Evolutionary conservation across 2,329 filamentous ascomycete genomes (phyloP).

Genomic region (Elsinoe perseae): DNA sequence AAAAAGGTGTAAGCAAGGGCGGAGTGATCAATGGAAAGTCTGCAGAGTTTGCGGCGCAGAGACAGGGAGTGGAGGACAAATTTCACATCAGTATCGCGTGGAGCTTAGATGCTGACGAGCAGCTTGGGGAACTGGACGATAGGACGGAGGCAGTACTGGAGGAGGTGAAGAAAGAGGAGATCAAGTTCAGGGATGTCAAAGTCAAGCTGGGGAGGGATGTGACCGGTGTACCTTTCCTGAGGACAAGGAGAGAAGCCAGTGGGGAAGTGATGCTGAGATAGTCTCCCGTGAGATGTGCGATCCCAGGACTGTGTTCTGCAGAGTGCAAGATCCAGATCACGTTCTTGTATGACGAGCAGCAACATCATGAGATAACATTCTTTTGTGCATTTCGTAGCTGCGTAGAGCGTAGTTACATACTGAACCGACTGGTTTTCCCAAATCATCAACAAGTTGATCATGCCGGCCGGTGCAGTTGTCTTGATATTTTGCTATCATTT

Average conservation of each 20-base stretch:
- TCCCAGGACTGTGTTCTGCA: neutral
- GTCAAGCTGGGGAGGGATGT: conserved; percentile 40
- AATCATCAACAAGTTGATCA: neutral
- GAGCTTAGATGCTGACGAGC: conserved; percentile 47
- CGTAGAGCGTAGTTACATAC: conserved; percentile 13
- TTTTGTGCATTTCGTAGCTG: conserved; percentile 15
- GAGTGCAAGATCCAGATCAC: too few relatives aligned
- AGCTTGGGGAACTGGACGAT: conserved; percentile 14
- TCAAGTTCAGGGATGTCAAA: conserved; percentile 38
- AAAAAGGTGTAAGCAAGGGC: neutral
- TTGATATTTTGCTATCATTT: neutral
- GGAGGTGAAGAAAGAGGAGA: conserved; percentile 21
- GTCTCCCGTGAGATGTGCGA: neutral
- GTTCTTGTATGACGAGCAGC: too few relatives aligned
- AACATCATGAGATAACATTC: neutral
- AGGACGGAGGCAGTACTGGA: conserved; percentile 20
- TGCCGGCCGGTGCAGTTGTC: neutral
- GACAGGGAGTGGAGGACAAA: conserved; percentile 32
- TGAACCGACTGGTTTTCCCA: neutral
- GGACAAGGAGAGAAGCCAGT: neutral
- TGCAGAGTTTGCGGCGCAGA: too few relatives aligned
- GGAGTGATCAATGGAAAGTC: too few relatives aligned
- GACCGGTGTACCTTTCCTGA: conserved; percentile 21
- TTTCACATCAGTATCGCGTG: conserved; percentile 92
- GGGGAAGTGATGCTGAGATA: neutral